Conservation (phyloP, 1,139 yeast genomes). For the Diutina sp. region DNA sequence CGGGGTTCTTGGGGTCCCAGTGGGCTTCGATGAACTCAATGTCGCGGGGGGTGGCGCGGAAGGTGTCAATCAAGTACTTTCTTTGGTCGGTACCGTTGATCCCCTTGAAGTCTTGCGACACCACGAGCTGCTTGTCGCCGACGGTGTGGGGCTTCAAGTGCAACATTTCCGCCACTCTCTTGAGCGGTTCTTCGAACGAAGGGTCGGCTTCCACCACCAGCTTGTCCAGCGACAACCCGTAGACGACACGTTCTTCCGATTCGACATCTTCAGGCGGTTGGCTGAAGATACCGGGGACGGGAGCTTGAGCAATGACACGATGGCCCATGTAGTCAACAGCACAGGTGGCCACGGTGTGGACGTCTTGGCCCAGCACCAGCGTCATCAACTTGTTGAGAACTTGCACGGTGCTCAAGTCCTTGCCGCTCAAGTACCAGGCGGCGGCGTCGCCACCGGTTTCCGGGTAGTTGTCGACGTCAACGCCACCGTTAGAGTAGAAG, state of each 20-base stretch:
- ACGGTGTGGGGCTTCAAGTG: slow-evolving; percentile 66
- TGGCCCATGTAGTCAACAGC: slow-evolving; percentile 80
- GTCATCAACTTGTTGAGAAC: slow-evolving; percentile 65
- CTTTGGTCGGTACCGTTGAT: slow-evolving; percentile 78
- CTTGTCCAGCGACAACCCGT: slow-evolving; percentile 64
- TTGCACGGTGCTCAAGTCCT: slow-evolving; percentile 67
- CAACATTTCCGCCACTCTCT: slow-evolving; percentile 56
- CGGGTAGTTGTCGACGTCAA: slow-evolving; percentile 14
- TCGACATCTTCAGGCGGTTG: slow-evolving; percentile 15
- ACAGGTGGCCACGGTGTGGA: slow-evolving; percentile 1
- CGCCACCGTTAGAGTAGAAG: slow-evolving; percentile 49
- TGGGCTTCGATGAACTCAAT: slow-evolving; percentile 54
- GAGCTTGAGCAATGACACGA: slow-evolving; percentile 84
- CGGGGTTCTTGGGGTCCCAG: slow-evolving; percentile 21
- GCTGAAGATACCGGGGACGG: slow-evolving; percentile 90
- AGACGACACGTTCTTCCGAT: slow-evolving; percentile 38
- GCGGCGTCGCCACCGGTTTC: slow-evolving; percentile 74
- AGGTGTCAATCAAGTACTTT: slow-evolving; percentile 72
- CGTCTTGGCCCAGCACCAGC: slow-evolving; percentile 24
- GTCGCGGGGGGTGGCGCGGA: slow-evolving; percentile 77
- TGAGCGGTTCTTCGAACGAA: slow-evolving; percentile 41
- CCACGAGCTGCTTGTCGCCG: slow-evolving; percentile 31
- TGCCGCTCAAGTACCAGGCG: slow-evolving; percentile 67
- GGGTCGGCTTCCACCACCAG: slow-evolving; percentile 33
- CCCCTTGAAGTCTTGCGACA: slow-evolving; percentile 79